Base-by-base conservation (phyloP, 108 stramenopile species). In the Skeletonema marinoi region DNA sequence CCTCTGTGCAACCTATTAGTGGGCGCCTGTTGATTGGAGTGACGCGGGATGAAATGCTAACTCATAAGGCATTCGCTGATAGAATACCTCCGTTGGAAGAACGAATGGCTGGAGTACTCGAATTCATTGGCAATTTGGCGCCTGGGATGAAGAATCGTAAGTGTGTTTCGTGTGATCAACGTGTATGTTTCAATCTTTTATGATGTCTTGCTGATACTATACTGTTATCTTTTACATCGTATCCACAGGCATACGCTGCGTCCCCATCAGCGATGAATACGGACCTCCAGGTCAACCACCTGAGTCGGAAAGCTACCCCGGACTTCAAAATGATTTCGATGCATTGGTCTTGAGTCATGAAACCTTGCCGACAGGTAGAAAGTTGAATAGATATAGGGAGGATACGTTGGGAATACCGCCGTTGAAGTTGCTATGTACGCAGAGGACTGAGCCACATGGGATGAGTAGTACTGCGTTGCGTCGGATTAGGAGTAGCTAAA, bases 391-490 rank as follows among this genome's bases (percentile, higher is more conserved):
- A 35, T 87, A 91, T 63, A 82, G 95, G 33, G 68, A 41, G 32
- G 31, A 79, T 32, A 77, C 71, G n/a, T 69, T 92, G 77, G 89
- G 89, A 12, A 58, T 91, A 66, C 36, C 78, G 65, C 92, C 92
- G 12, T 66, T 93, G 74, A 77, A 82, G 35, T 80, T 96, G 77
- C 74, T 96, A 19, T 96, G 95, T 74, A 96, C 92, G 17, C 78
- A 90, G 59, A 86, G 95, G 65, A 96, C 93, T 9, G 93, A 93
- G 82, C 87, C 95, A 6, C 83, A 92, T 73, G 92, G 92, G 4
- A 96, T 96, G 95, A 92, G 91, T 66, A 90, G 90, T 68, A 96
- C 95, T 19, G 88, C 91, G 9, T 70, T 96, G 65, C 78, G 95
- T 72, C 72, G 86, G 60, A 65, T 80, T 65, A 71, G 81, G 61